Evolutionary conservation across 1,139 yeast genomes (phyloP), one percentile per base, ranked within the genome.

Genomic region (Hanseniaspora gamundiae): DNA sequence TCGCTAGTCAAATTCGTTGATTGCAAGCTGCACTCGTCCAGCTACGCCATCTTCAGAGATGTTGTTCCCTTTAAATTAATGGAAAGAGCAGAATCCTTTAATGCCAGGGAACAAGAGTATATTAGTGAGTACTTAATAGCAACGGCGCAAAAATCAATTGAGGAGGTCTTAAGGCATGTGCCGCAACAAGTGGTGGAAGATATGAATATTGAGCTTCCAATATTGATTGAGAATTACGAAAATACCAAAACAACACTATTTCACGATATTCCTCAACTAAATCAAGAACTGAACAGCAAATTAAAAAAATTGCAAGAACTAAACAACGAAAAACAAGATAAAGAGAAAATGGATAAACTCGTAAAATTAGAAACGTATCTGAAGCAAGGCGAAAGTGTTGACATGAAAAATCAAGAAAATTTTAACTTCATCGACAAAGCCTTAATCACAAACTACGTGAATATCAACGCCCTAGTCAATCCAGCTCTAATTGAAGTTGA

Each of bases 21-120:
- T 1, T 69, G 74, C 0, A 66, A 62, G 1, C 70, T 68, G 5
- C 46, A 69, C 0, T 46, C 69, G 0, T 57, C 51, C 4, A 47
- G 51, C 38, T n/a, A 17, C 16, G 29, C 59, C 0, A 58, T 80
- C 5, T 82, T 86, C 53, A 64, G 63, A 9, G 75, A 74, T 17
- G 64, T 87, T 16, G 56, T 85, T 2, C 95, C 95, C 0, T 74
- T 74, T 49, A 64, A 71, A 7, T 73, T 85, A 2, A 72, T 84
- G 42, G 84, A 81, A 52, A 71, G 77, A 2, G 75, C 84, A 1
- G 76, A 74, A 45, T 81, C 91, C 0, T 83, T 76, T 54, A 70
- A 74, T 45, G 87, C 80, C 48, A 69, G 88, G 51, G 78, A 78
- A 47, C 57, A 64, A 16, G 69, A 68, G 29, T 70, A 71, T 42